Base-by-base conservation (phyloP, 192 early-diverging fungal genomes). In the Linnemannia zychae region DNA sequence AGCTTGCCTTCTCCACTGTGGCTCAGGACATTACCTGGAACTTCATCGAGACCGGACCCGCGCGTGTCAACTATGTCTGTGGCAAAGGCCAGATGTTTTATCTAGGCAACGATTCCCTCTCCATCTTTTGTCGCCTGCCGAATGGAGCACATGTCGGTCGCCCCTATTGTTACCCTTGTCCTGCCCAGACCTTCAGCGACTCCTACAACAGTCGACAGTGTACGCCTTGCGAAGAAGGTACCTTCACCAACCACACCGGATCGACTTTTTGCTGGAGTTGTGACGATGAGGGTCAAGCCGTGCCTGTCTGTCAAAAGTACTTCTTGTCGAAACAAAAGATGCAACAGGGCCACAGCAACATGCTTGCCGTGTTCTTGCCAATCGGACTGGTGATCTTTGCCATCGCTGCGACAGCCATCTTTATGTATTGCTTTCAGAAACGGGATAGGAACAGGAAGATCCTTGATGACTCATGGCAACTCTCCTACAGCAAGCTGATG, bases 391-490 rank as follows among this genome's bases (percentile, higher is more conserved):
- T 53, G 22, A 24, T 50, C 22, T 34, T 77, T 47, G 47, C 34
- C 17, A 24, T 46, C 2, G 6, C 68, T 1, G 38, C 50, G 34
- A 49, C 63, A 12, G 28, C 48, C 7, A 18, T 49, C 34, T 33
- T 77, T 65, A n/a, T 67, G 66, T 80, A 57, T 20, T 68, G 28
- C 28, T 73, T 67, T n/a, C 57, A 50, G 22, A 80, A 34, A 28
- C 60, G 67, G 20, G 66, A 74, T 15, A 46, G 67, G 7, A 65
- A 80, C 6, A 73, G 71, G 18, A 60, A 72, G 33, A 65, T 80
- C 24, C 53, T 66, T 31, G 79, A 80, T 34, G 79, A 80, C 31
- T 80, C 79, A 3, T 80, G 79, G 79, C 79, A 80, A 24, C 79
- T 80, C 18, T 66, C 73, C 6, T 80, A 80, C 67, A 74, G 46